These are phyloP conservation scores for Platanthera zijinensis DNA, from an alignment of 106 monocot genomes.

Conservation along the genomic window DNA sequence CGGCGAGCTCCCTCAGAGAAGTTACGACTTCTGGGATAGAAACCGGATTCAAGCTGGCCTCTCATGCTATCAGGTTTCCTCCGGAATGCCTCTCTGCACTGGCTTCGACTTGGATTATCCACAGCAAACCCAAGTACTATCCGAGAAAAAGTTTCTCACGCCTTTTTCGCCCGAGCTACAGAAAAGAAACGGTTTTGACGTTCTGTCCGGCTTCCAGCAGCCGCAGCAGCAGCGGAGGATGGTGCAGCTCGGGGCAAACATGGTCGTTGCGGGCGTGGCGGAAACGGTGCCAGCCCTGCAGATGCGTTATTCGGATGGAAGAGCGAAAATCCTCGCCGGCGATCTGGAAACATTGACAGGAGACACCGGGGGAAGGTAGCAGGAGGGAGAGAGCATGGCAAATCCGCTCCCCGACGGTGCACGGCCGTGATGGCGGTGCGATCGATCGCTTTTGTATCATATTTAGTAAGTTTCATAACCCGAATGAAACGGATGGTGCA, in stretches of 20 bases:
- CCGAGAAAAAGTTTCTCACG: constrained; percentile 19
- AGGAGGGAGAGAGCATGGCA: background rate
- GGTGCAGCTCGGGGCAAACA: background rate
- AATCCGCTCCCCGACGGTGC: background rate
- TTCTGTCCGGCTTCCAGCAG: constrained; percentile 31
- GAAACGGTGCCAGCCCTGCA: constrained; percentile 68
- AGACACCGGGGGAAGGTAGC: constrained; percentile 39
- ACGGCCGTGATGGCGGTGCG: background rate
- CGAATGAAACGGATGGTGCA: constrained; percentile 3
- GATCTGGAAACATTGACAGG: constrained; percentile 45
- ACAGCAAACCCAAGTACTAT: constrained; percentile 23
- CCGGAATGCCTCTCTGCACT: constrained; percentile 26
- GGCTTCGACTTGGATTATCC: constrained; percentile 2
- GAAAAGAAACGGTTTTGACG: constrained; percentile 31
- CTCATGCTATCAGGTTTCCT: constrained; percentile 27
- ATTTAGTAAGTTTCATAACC: constrained; percentile 10
- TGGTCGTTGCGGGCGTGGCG: constrained; percentile 27
- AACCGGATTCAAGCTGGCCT: constrained; percentile 42
- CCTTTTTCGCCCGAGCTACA: constrained; percentile 15
- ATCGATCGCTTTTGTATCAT: constrained; percentile 4
- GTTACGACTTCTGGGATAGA: constrained; percentile 54
- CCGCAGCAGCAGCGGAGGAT: constrained; percentile 17
- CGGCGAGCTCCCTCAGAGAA: constrained; percentile 28
- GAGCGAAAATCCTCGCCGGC: constrained; percentile 19
- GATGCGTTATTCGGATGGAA: constrained; percentile 36